Conservation (phyloP, 2,329 filamentous ascomycete genomes). For the Capronia coronata region DNA sequence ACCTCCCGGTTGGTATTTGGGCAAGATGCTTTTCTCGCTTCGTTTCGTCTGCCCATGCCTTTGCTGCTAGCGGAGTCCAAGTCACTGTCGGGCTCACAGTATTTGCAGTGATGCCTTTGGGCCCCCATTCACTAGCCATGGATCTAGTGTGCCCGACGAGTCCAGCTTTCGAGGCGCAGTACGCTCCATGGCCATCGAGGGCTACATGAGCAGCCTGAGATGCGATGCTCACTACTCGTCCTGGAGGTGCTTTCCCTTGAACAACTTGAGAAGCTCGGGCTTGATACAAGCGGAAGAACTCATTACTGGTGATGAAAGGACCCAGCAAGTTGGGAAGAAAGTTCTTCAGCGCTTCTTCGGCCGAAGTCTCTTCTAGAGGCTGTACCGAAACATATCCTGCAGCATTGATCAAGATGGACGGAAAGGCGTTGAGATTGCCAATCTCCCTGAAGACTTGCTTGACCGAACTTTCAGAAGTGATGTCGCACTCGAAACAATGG, state of each 20-base stretch:
- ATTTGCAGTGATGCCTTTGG: constrained; percentile 43
- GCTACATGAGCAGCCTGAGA: constrained; percentile 45
- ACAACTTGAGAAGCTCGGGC: not conserved
- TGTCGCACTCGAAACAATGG: constrained; percentile 41
- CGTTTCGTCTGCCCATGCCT: constrained; percentile 36
- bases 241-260: constrained; percentile 31
- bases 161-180: constrained; percentile 45
- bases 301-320: constrained; percentile 42
- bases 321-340: constrained; percentile 38
- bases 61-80: constrained; percentile 43
- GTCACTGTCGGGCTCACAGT: constrained; percentile 43
- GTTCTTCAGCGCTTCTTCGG: constrained; percentile 35
- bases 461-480: constrained; percentile 45
- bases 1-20: constrained; percentile 37
- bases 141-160: constrained; percentile 41
- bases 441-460: constrained; percentile 36
- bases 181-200: constrained; percentile 42
- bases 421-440: constrained; percentile 33
- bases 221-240: constrained; percentile 43
- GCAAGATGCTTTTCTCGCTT: constrained; percentile 36
- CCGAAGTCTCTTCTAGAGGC: constrained; percentile 39
- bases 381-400: constrained; percentile 44
- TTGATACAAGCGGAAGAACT: constrained; percentile 41
- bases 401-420: constrained; percentile 40
- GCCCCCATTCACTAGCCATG: constrained; percentile 45